Evolutionary conservation across 1,284 basidiomycete genomes (phyloP).

Genomic region (Coriolopsis trogii): DNA sequence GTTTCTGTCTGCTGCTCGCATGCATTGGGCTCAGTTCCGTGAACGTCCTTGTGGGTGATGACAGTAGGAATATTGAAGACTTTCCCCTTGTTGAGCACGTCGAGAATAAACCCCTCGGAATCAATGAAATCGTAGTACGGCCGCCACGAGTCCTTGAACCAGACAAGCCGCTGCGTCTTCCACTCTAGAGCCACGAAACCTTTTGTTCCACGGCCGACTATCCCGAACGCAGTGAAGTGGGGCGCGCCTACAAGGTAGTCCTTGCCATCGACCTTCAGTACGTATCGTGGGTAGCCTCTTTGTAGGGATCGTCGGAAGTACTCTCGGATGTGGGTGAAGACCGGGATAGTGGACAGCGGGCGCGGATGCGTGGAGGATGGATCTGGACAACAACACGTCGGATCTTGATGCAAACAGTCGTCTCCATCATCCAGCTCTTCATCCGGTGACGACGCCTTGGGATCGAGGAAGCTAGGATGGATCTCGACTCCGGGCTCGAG

Average conservation of each 20-base stretch:
- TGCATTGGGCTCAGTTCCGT: too few relatives aligned
- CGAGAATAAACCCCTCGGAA: too few relatives aligned
- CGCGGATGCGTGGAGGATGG: too few relatives aligned
- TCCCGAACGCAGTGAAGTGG: not conserved
- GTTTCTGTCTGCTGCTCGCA: too few relatives aligned
- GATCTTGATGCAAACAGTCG: too few relatives aligned
- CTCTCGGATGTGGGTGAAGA: constrained; percentile 5
- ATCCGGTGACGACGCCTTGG: not conserved
- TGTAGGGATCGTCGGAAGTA: constrained; percentile 5
- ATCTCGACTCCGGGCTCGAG: not conserved
- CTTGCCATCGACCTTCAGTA: not conserved
- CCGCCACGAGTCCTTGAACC: constrained; percentile 15
- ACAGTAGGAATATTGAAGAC: too few relatives aligned
- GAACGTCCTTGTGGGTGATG: too few relatives aligned
- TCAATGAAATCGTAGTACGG: constrained; percentile 4
- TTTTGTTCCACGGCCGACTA: constrained; percentile 10
- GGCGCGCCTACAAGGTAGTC: constrained; percentile 3
- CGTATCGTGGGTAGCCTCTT: not conserved
- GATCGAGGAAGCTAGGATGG: not conserved
- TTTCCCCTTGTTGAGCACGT: too few relatives aligned
- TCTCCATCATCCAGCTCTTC: too few relatives aligned
- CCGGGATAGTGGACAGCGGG: not conserved
- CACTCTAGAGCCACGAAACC: constrained; percentile 11
- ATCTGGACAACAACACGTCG: too few relatives aligned
- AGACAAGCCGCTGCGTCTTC: not conserved